A percentile compares a stretch with the other conserved stretches of the same genome.
Conservation (phyloP, 805 yeast genomes). For the Kluyveromyces nonfermentans region DNA sequence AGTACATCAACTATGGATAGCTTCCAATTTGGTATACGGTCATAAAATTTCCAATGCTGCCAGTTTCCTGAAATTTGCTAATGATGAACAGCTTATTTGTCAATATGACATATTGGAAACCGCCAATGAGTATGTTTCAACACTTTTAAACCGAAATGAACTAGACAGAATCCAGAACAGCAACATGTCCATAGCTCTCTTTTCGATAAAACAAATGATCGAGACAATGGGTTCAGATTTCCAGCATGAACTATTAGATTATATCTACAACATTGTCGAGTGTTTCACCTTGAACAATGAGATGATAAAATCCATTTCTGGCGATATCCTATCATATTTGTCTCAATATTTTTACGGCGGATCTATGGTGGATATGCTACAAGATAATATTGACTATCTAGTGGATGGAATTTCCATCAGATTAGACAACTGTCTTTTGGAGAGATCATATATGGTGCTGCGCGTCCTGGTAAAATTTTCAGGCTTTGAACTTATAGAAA, state of each 20-base stretch:
- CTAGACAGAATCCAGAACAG: conserved; percentile 3
- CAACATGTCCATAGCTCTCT: conserved; percentile 10
- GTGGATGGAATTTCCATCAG: conserved; percentile 68
- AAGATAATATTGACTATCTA: conserved; percentile 69
- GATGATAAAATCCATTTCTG: conserved; percentile 41
- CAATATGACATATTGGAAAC: conserved; percentile 1
- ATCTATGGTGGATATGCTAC: conserved; percentile 45
- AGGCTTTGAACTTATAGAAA: conserved; percentile 55
- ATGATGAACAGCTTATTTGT: conserved; percentile 3
- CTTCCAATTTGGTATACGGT: conserved; percentile 27
- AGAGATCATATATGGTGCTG: conserved; percentile 66
- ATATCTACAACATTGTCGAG: conserved; percentile 64
- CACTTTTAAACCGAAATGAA: background rate
- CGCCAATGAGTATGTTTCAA: background rate
- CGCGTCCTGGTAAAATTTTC: conserved; percentile 61
- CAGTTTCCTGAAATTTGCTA: conserved; percentile 7
- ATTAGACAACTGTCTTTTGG: conserved; percentile 58
- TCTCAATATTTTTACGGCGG: conserved; percentile 45
- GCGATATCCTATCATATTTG: conserved; percentile 41
- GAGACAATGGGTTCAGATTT: conserved; percentile 30
- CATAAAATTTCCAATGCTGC: conserved; percentile 9
- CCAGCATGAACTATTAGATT: conserved; percentile 54
- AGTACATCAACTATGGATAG: conserved; percentile 29
- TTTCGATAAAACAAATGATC: conserved; percentile 12
- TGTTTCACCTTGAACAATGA: conserved; percentile 51